A percentile compares a stretch with the other conserved stretches of the same genome.
Conservation (phyloP, 768 basidiomycete species). For the Lentinus tigrinus region DNA sequence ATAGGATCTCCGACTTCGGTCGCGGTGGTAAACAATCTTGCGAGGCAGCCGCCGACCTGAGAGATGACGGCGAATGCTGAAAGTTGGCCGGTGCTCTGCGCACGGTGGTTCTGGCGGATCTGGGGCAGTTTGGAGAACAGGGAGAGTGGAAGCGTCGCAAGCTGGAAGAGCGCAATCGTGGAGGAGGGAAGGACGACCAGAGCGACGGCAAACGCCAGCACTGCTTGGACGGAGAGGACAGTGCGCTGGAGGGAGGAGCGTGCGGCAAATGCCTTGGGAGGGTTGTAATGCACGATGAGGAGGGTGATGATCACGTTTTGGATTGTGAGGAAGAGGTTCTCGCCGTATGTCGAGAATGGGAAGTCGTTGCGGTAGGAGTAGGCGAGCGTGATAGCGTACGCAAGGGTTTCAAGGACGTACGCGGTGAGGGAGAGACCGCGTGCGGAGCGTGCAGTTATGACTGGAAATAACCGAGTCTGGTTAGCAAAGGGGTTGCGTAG, state of each 20-base stretch:
- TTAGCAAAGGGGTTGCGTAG: too few relatives aligned
- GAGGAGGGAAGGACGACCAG: conserved; percentile 50
- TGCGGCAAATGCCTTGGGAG: conserved; percentile 29
- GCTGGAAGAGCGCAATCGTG: conserved; percentile 68
- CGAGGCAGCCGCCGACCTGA: conserved; percentile 86
- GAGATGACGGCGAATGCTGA: conserved; percentile 89
- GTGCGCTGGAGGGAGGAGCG: conserved; percentile 28
- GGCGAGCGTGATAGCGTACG: conserved; percentile 85
- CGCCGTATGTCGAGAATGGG: conserved; percentile 97
- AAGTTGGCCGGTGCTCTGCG: conserved; percentile 86
- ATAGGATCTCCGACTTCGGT: conserved; percentile 85
- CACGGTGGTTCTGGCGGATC: conserved; percentile 76
- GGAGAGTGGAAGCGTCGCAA: conserved; percentile 86
- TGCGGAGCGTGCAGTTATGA: conserved; percentile 72
- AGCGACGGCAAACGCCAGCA: conserved; percentile 40
- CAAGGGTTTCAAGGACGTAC: conserved; percentile 86
- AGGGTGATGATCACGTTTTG: conserved; percentile 89
- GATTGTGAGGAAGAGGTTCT: conserved; percentile 89
- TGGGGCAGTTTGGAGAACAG: conserved; percentile 94
- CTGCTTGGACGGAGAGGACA: conserved; percentile 33
- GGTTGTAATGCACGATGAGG: conserved; percentile 73
- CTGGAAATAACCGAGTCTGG: conserved; percentile 35
- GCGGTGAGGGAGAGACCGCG: conserved; percentile 85
- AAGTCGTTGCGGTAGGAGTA: conserved; percentile 86
- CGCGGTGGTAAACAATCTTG: conserved; percentile 89